Conservation (phyloP, 768 basidiomycete genomes). For the Pleurotus salmoneostramineus region DNA sequence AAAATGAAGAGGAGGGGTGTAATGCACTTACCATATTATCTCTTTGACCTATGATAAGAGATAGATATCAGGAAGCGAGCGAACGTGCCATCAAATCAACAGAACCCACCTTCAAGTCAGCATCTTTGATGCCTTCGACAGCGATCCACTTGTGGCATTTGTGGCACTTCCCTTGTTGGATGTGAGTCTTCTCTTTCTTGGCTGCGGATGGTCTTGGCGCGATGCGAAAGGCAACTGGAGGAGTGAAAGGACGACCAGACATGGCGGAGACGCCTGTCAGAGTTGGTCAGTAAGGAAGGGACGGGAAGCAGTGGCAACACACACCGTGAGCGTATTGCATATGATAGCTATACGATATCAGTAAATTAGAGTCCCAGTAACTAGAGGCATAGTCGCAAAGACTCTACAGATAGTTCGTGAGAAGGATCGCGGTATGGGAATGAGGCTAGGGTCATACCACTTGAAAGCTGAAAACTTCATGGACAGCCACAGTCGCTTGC, state of each 20-base stretch:
- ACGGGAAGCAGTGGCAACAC: constrained; percentile 6
- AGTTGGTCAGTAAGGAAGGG: constrained; percentile 4
- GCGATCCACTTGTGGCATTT: constrained; percentile 70
- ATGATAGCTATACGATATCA: constrained; percentile 54
- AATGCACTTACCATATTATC: constrained; percentile 64
- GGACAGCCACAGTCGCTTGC: constrained; percentile 63
- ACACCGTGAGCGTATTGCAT: constrained; percentile 79
- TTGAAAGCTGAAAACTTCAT: constrained; percentile 84
- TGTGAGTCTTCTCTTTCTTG: constrained; percentile 54
- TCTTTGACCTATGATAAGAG: constrained; percentile 53
- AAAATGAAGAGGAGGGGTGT: neutral
- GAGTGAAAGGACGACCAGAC: constrained; percentile 72
- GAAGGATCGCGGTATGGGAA: neutral
- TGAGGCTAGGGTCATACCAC: constrained; percentile 40
- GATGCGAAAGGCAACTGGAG: constrained; percentile 61
- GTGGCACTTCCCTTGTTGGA: constrained; percentile 77
- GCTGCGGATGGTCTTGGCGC: constrained; percentile 38
- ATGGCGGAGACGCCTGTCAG: constrained; percentile 63
- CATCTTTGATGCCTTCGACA: constrained; percentile 70
- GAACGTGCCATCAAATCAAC: neutral
- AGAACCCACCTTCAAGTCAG: constrained; percentile 59
- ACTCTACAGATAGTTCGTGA: neutral
- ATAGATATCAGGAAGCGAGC: neutral
- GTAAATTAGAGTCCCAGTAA: neutral
- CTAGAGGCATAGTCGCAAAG: neutral